These are phyloP conservation scores for Irpex rosettiformis DNA, from an alignment of 1,284 basidiomycete genomes.

Conservation along the genomic window DNA sequence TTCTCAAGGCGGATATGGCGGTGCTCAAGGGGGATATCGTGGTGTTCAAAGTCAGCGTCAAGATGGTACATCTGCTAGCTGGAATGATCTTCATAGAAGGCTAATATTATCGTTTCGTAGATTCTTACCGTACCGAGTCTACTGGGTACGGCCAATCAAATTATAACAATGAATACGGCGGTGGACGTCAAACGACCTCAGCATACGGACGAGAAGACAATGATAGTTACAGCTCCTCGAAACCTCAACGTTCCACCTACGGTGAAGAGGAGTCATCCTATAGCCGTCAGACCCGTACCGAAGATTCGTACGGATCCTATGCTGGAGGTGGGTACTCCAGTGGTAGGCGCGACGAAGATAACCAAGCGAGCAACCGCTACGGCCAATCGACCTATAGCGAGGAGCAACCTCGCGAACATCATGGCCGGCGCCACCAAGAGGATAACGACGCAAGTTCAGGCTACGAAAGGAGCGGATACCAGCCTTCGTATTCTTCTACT, in stretches of 20 bases:
- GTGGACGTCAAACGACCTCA: background rate
- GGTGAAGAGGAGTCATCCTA: conserved; percentile 3
- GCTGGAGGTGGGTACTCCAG: background rate
- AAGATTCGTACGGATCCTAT: background rate
- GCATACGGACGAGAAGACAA: background rate
- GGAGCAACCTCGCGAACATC: background rate
- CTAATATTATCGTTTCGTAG: background rate
- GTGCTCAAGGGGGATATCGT: background rate
- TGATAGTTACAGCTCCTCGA: background rate
- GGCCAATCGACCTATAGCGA: conserved; percentile 10
- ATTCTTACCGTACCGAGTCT: background rate
- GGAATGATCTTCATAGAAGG: background rate
- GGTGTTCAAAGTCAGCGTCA: background rate
- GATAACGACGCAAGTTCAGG: background rate
- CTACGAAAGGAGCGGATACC: conserved; percentile 4
- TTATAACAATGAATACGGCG: background rate
- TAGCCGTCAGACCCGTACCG: background rate
- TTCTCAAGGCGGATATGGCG: background rate
- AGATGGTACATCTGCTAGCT: background rate
- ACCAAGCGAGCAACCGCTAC: conserved; percentile 9
- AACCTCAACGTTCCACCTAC: background rate
- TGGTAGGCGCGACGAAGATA: conserved; percentile 4
- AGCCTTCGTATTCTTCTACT: conserved; percentile 1
- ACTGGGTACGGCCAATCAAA: background rate
- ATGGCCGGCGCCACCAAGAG: background rate